These are phyloP conservation scores for Ricinus communis DNA, from an alignment of 345 rosid genomes.

Conservation along the genomic window DNA sequence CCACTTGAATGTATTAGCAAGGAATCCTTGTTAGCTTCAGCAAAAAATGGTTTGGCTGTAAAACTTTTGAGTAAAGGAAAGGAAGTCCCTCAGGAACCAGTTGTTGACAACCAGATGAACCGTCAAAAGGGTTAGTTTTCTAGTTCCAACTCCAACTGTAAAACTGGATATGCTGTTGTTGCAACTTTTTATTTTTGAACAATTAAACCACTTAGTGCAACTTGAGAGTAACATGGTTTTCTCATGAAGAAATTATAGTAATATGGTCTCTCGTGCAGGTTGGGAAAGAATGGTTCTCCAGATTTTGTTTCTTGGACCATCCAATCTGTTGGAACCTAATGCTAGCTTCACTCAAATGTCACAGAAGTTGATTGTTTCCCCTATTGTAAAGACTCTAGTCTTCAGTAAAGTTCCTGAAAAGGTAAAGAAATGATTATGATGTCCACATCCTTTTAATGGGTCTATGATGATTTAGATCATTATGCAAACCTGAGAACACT, in stretches of 20 bases:
- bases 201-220: constrained; percentile 13
- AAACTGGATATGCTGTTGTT: too few relatives aligned
- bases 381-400: constrained; percentile 88
- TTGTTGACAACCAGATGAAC: constrained; percentile 62
- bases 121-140: constrained; percentile 67
- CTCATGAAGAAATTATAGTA: constrained; percentile 4
- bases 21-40: constrained; percentile 79
- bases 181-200: too few relatives aligned
- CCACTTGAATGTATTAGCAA: constrained; percentile 82
- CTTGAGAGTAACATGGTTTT: constrained; percentile 1
- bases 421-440: constrained; percentile 39
- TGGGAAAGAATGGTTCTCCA: constrained; percentile 99
- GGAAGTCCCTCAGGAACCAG: constrained; percentile 76
- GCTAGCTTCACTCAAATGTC: constrained; percentile 95
- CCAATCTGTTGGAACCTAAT: constrained; percentile 91
- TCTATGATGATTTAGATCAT: not conserved
- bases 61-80: constrained; percentile 90
- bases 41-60: constrained; percentile 91
- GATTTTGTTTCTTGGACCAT: constrained; percentile 89
- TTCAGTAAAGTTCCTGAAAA: constrained; percentile 97
- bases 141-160: not conserved
- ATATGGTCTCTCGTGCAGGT: constrained; percentile 46
- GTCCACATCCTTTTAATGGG: not conserved
- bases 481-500: not conserved
- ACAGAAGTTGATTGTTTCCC: constrained; percentile 89